A percentile compares a stretch with the other conserved stretches of the same genome.
phyloP scores from a whole-genome alignment of 257 asterid genomes.

The Ligustrum vulgare region DNA sequence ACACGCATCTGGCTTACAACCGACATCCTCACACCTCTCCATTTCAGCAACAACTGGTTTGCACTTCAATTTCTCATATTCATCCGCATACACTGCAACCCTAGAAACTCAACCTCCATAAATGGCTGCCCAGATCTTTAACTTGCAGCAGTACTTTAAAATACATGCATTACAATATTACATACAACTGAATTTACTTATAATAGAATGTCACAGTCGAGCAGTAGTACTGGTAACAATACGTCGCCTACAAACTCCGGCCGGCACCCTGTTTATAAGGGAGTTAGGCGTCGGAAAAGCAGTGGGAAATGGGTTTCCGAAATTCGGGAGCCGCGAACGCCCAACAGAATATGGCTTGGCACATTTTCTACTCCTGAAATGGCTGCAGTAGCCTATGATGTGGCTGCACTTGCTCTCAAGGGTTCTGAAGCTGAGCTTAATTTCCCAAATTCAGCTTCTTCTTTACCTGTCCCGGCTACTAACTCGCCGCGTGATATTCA shows the following conservation, averaged over 20 bases:
- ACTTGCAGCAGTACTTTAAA: neutral
- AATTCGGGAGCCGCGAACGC: constrained; percentile 57
- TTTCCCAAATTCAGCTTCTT: constrained; percentile 44
- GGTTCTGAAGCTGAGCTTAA: constrained; percentile 52
- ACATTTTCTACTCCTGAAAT: constrained; percentile 63
- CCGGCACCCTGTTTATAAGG: constrained; percentile 45
- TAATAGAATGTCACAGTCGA: constrained; percentile 35
- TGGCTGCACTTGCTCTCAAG: constrained; percentile 57
- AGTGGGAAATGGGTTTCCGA: constrained; percentile 65
- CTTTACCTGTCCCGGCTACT: constrained; percentile 63
- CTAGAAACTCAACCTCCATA: constrained; percentile 30
- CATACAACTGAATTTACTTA: neutral
- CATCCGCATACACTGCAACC: constrained; percentile 23
- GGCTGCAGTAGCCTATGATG: constrained; percentile 67
- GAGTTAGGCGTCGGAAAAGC: constrained; percentile 57
- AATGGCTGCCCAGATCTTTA: constrained; percentile 45
- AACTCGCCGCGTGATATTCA: constrained; percentile 55
- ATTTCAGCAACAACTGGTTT: constrained; percentile 47
- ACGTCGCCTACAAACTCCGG: constrained; percentile 21
- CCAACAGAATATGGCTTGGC: constrained; percentile 63
- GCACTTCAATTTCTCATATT: constrained; percentile 30
- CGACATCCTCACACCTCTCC: constrained; percentile 38
- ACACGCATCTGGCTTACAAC: constrained; percentile 54
- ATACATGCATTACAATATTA: constrained; percentile 1
- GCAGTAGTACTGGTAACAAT: neutral